Evolutionary conservation across 2,329 filamentous ascomycete species (phyloP).

Genomic region (Lachnellula occidentalis): DNA sequence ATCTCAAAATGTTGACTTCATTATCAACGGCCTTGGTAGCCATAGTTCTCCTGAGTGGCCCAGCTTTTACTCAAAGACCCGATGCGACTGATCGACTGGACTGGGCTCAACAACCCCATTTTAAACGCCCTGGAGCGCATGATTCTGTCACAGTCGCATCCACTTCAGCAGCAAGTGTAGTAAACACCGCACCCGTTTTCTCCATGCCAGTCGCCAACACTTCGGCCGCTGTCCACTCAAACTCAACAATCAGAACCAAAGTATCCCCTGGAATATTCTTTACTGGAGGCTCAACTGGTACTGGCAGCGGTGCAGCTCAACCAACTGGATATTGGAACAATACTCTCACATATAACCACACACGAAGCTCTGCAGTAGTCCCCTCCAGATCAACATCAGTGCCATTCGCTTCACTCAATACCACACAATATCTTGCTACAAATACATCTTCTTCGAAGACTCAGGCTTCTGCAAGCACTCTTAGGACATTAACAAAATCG

Average conservation of each 20-base stretch:
- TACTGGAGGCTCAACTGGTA: slow-evolving; percentile 1
- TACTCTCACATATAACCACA: background rate
- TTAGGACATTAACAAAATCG: background rate
- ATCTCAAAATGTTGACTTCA: slow-evolving; percentile 18
- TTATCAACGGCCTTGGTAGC: slow-evolving; percentile 17
- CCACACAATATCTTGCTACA: background rate
- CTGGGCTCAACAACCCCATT: background rate
- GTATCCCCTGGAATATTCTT: slow-evolving; percentile 13
- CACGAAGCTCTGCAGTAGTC: background rate
- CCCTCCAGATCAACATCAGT: slow-evolving; percentile 1
- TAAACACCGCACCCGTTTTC: slow-evolving; percentile 12
- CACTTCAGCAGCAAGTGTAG: background rate
- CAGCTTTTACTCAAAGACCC: slow-evolving; percentile 7
- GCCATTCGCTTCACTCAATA: slow-evolving; percentile 8
- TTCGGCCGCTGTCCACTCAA: slow-evolving; percentile 7
- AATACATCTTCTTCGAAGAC: background rate
- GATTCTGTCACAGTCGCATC: background rate
- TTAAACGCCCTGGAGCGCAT: no score
- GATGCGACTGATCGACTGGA: slow-evolving; percentile 3
- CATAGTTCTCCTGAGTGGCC: slow-evolving; percentile 14
- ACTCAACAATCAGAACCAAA: slow-evolving; percentile 1
- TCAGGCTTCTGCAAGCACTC: background rate
- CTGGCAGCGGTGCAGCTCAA: slow-evolving; percentile 6
- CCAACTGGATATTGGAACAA: slow-evolving; percentile 10
- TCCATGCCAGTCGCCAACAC: slow-evolving; percentile 10